Base-by-base conservation (phyloP, 2,329 filamentous ascomycete species). In the Talaromyces verruculosus region DNA sequence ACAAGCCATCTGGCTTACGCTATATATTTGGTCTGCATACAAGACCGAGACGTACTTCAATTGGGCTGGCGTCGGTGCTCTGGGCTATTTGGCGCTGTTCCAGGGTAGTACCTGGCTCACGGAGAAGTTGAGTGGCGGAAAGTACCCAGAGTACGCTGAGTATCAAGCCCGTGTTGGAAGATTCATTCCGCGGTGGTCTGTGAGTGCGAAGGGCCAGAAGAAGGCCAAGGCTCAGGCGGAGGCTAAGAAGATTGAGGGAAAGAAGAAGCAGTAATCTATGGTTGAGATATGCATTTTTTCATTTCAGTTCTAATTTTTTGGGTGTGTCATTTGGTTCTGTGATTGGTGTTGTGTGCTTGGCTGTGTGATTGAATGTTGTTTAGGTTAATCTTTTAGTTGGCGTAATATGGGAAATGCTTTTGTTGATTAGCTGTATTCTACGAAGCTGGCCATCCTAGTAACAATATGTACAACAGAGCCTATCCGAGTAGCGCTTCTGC, bases 71-170 rank as follows among this genome's bases (percentile, higher is more conserved):
- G 76, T 87, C 10, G 95, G 94, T 8, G 84, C 89, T 0, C 73
- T 89, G 4, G 82, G 83, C 57, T 89, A 97, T 71, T 77, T 97
- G 25, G 75, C 91, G 58, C 84, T 99, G 8, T 99, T 99, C 80
- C 93, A 96, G 77, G 90, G 86, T 30, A 97, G 93, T 69, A 97
- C 93, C 0, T 89, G 86, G 82, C 84, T 99, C 47, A 98, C 95
- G 0, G 95, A 99, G 80, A 74, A 83, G 51, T 90, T 98, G 71
- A 93, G 89, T 1, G 80, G 88, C 2, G 82, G 84, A 63, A 99
- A 98, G 77, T 99, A 99, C 75, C 84, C 91, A 0, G 92, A 97
- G 72, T 99, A 99, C 78, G 83, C 84, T 69, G 83, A 90, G 35
- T 99, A 99, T 75, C 92, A 96, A 81, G 84, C 85, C 70, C 85